Base-by-base conservation (phyloP, 768 basidiomycete genomes). In the Pleurotus giganteus region DNA sequence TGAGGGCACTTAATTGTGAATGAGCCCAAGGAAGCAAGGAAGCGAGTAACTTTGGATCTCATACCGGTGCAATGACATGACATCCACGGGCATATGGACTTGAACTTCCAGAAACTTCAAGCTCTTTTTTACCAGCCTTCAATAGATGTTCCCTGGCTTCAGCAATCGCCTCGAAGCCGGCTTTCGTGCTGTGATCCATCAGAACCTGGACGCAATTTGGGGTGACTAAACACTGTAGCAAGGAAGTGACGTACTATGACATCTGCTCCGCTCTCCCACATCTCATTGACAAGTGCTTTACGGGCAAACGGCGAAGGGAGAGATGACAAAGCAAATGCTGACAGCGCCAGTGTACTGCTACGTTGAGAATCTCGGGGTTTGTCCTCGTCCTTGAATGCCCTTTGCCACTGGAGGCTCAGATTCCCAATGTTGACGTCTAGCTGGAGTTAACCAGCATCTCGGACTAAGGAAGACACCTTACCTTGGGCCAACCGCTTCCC, bases 191-290 rank as follows among this genome's bases (percentile, higher is more conserved):
- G 54, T 94, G 88, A 67, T 99, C 97, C 57, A 98, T 86, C 41
- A 99, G 74, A 51, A 95, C 75, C 91, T 94, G 37, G 54, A 17
- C 56, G 17, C n/a, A 57, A 57, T 47, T 44, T 57, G 13, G 44
- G 34, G 23, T 53, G n/a, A 28, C n/a, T 39, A 27, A 13, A 52
- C 42, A 36, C 12, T 39, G 52, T 45, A 37, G 26, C 32, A 56
- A 24, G n/a, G 58, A 57, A 24, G 21, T 23, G 45, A 55, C 72
- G 59, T 61, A 94, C 91, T 45, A 97, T 84, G 21, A 84, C 81
- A 63, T 89, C 83, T 19, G 94, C 94, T 41, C 91, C 93, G 62
- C 91, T 92, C 43, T 89, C 80, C 94, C 94, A 98, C 78, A 98
- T 89, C 61, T 91, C 84, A 63, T 86, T 84, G 24, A 95, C 77